A percentile compares a stretch with the other conserved stretches of the same genome.
Conservation (phyloP, 192 early-diverging fungal genomes). For the Entrophospora sp. region DNA sequence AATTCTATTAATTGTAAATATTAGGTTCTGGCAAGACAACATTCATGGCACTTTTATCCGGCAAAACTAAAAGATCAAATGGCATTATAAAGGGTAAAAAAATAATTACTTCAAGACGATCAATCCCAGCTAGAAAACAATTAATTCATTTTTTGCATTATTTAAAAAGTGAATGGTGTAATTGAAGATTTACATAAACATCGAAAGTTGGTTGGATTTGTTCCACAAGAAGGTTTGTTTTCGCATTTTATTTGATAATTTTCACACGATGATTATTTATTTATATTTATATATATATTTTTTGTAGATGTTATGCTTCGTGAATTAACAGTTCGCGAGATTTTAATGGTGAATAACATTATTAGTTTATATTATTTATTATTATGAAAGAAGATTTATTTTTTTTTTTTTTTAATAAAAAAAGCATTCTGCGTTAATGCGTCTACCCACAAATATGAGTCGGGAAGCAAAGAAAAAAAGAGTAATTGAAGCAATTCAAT, state of each 20-base stretch:
- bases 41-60: slow-evolving; percentile 55
- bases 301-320: slow-evolving; percentile 43
- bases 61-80: slow-evolving; percentile 41
- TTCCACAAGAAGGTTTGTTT: slow-evolving; percentile 48
- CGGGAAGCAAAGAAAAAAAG: slow-evolving; percentile 38
- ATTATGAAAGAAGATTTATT: neutral
- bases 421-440: slow-evolving; percentile 57
- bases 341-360: slow-evolving; percentile 29
- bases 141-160: too few species aligned
- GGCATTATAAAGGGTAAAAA: slow-evolving; percentile 35
- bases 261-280: neutral
- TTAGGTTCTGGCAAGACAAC: slow-evolving; percentile 51
- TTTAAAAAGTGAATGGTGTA: slow-evolving; percentile 44
- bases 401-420: neutral
- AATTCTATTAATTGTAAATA: neutral
- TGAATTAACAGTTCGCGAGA: slow-evolving; percentile 59
- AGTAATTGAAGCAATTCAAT: slow-evolving; percentile 47
- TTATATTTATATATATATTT: neutral
- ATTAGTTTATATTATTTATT: neutral
- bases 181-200: slow-evolving; percentile 50
- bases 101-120: neutral
- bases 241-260: neutral
- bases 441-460: slow-evolving; percentile 37
- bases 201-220: slow-evolving; percentile 62
- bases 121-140: neutral